Base-by-base conservation (phyloP, 148 eudicot species). In the Heliosperma pusillum region DNA sequence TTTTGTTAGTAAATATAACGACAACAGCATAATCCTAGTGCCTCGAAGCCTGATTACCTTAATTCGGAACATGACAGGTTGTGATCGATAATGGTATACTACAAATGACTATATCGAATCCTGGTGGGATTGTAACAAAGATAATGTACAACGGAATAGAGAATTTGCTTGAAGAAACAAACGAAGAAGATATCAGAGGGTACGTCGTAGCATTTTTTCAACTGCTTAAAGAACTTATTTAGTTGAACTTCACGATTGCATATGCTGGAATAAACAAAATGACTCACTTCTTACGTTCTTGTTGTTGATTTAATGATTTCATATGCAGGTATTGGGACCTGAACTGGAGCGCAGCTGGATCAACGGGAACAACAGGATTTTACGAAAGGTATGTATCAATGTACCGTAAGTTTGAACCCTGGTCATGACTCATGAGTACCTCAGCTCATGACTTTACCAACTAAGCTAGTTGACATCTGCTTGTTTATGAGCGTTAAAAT, bases 41-140 rank as follows among this genome's bases (percentile, higher is more conserved):
- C 64, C 64, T 61, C 30, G 19, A 15, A 10, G 5, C 22, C 22
- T 62, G 12, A 10, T 36, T 19, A 12, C 5, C 27, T 53, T 52
- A 24, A 33, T 19, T 64, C 17, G 8, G 40, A 55, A 47, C 1
- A 6, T 69, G 19, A 58, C 81, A 91, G 98, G 92, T 94, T 73
- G 83, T 90, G 44, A 80, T 94, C 29, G 89, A 86, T 29, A 95
- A 95, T 76, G 97, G 97, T 25, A 80, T 95, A 42, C 76, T 90
- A 13, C 77, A 87, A 87, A 87, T 95, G 17, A 95, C 97, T 21
- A 44, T 95, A 69, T 90, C 97, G 6, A 92, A 90, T 15, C 97
- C 97, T 19, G 91, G 70, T 53, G 99, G 99, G 17, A 83, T 87
- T 67, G 86, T 95, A 40, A 89, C 97, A 17, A 87, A 87, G 64